phyloP scores from a whole-genome alignment of 2,329 filamentous ascomycete species.

The Falciphora oryzae region DNA sequence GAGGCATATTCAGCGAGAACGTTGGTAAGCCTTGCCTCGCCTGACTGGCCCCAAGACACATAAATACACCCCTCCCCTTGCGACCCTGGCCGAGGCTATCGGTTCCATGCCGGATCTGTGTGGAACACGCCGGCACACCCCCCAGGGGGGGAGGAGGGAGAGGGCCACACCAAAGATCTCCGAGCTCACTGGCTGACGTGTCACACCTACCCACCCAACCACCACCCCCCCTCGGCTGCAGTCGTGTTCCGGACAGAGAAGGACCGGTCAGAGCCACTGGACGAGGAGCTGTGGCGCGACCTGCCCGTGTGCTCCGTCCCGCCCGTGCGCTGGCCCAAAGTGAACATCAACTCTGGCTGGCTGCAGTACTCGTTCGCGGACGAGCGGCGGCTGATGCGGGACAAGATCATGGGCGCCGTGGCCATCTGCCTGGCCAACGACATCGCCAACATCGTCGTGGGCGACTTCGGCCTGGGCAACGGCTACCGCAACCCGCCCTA shows the following conservation, averaged over 20 bases:
- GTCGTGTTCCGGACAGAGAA: conserved; percentile 69
- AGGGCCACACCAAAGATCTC: background rate
- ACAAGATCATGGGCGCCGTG: conserved; percentile 66
- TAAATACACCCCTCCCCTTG: background rate
- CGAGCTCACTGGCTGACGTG: background rate
- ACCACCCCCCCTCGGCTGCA: conserved; percentile 16
- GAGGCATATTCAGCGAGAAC: conserved; percentile 63
- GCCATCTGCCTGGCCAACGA: conserved; percentile 60
- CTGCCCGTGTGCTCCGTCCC: conserved; percentile 70
- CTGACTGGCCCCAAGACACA: too few relatives aligned
- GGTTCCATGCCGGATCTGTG: conserved; percentile 12
- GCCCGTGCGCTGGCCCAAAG: conserved; percentile 66
- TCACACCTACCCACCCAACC: background rate
- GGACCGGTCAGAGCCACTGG: conserved; percentile 54
- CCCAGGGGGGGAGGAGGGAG: background rate
- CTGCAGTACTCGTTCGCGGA: conserved; percentile 64
- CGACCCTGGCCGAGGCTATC: background rate
- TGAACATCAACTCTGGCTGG: conserved; percentile 50
- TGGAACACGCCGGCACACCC: background rate
- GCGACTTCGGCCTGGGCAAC: conserved; percentile 60
- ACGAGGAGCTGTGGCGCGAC: conserved; percentile 45
- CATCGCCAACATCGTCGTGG: conserved; percentile 53
- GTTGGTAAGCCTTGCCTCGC: conserved; percentile 44
- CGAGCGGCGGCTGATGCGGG: conserved; percentile 65
- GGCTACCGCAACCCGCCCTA: conserved; percentile 58